Percentiles rank a stretch among this genome's conserved stretches.
phyloP scores from a whole-genome alignment of 495 filamentous ascomycete species.

The Trichoderma gamsii region DNA sequence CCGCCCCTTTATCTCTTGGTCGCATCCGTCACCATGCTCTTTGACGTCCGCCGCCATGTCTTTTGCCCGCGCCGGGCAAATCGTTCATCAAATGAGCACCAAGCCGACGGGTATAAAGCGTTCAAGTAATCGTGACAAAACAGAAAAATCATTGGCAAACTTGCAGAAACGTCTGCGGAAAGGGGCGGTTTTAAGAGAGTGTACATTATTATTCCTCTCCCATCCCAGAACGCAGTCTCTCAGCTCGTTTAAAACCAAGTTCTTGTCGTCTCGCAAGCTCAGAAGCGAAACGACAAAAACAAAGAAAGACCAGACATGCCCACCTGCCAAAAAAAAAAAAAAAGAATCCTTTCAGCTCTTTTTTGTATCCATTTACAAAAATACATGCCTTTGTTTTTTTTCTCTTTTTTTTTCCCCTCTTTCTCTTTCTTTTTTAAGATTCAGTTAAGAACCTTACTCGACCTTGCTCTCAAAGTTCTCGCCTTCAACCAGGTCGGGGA shows the following conservation, averaged over 20 bases:
- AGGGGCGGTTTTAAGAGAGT: background rate
- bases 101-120: background rate
- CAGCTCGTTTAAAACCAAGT: constrained; percentile 1
- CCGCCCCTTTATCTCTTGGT: background rate
- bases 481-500: constrained; percentile 91
- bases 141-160: background rate
- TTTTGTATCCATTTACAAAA: constrained; percentile 12
- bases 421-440: background rate
- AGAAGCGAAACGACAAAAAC: background rate
- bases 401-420: background rate
- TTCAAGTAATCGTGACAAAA: background rate
- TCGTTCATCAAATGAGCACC: background rate
- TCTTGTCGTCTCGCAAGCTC: background rate
- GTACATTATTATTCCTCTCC: constrained; percentile 10
- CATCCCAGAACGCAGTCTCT: constrained; percentile 8
- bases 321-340: background rate
- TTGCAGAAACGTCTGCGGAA: background rate
- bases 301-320: constrained; percentile 4
- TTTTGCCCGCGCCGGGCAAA: background rate
- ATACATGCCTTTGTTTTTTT: constrained; percentile 11
- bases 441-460: constrained; percentile 54
- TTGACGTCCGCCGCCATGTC: constrained; percentile 4
- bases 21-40: background rate
- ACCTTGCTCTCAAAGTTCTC: constrained; percentile 96
- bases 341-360: background rate